Evolutionary conservation across 1,284 basidiomycete species (phyloP).

Genomic region (Marasmius oreades): DNA sequence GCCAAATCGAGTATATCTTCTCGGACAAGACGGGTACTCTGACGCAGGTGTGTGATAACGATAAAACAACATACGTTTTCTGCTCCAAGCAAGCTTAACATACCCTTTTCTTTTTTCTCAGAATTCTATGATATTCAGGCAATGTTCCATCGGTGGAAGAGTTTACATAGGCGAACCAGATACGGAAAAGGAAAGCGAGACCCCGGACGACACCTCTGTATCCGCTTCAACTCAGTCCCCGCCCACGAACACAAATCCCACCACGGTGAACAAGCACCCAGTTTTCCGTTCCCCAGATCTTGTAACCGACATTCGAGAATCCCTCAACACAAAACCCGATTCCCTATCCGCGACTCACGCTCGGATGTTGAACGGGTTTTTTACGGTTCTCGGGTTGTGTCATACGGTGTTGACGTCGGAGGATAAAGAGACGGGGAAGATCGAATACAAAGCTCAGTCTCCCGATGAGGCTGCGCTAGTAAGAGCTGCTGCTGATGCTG

Average conservation of each 20-base stretch:
- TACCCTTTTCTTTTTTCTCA: slow-evolving; percentile 34
- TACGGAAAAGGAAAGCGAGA: slow-evolving; percentile 19
- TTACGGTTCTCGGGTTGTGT: slow-evolving; percentile 88
- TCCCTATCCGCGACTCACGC: slow-evolving; percentile 61
- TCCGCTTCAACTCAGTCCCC: slow-evolving; percentile 2
- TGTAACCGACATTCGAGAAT: slow-evolving; percentile 7
- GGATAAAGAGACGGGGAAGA: slow-evolving; percentile 63
- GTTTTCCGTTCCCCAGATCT: slow-evolving; percentile 61
- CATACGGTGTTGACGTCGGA: slow-evolving; percentile 88
- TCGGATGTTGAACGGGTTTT: slow-evolving; percentile 82
- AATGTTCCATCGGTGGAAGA: slow-evolving; percentile 87
- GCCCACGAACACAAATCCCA: slow-evolving; percentile 11
- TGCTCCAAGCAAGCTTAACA: too few species aligned
- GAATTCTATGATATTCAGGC: slow-evolving; percentile 95
- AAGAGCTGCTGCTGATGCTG: slow-evolving; percentile 93
- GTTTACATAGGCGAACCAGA: slow-evolving; percentile 69
- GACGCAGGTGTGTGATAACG: slow-evolving; percentile 59
- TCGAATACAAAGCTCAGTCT: slow-evolving; percentile 95
- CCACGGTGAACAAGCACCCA: slow-evolving; percentile 8
- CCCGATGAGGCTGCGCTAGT: slow-evolving; percentile 98
- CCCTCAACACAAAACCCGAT: slow-evolving; percentile 33
- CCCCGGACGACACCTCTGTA: not conserved
- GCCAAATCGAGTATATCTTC: slow-evolving; percentile 94
- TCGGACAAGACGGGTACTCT: slow-evolving; percentile 98
- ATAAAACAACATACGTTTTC: not conserved